phyloP scores from a whole-genome alignment of 139 green algal genomes.

The Trebouxia sp. region DNA sequence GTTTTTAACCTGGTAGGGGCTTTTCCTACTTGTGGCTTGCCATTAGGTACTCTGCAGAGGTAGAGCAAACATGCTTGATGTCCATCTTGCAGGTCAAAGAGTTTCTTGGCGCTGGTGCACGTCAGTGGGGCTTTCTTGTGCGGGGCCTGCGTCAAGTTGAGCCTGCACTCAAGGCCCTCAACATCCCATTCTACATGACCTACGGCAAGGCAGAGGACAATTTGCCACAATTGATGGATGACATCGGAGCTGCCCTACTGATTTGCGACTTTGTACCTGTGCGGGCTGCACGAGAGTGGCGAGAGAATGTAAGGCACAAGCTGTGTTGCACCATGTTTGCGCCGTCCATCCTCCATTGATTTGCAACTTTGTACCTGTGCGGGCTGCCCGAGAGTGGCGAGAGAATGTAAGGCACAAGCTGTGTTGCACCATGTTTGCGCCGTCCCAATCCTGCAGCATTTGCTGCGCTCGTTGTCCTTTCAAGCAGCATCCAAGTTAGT shows the following conservation, averaged over 20 bases:
- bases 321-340: not conserved
- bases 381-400: conserved; percentile 75
- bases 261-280: conserved; percentile 92
- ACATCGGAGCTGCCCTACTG: conserved; percentile 68
- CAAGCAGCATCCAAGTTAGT: too few species aligned
- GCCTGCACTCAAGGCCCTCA: conserved; percentile 53
- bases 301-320: conserved; percentile 49
- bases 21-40: too few species aligned
- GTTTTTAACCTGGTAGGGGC: conserved; percentile 84
- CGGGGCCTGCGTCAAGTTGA: conserved; percentile 74
- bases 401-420: conserved; percentile 48
- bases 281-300: conserved; percentile 76
- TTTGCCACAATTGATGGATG: conserved; percentile 68
- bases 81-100: conserved; percentile 54
- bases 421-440: not conserved
- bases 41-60: not conserved
- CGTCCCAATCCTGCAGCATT: too few species aligned
- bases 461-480: too few species aligned
- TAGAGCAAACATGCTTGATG: not conserved
- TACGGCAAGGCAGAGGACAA: conserved; percentile 74
- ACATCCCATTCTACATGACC: conserved; percentile 82
- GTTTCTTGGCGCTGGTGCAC: conserved; percentile 73
- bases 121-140: conserved; percentile 93
- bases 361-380: too few species aligned
- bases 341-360: too few species aligned